Percentiles rank a stretch among this genome's conserved stretches.
These are phyloP conservation scores for Colletotrichum tropicale DNA, from an alignment of 2,329 filamentous ascomycete species.

Conservation along the genomic window DNA sequence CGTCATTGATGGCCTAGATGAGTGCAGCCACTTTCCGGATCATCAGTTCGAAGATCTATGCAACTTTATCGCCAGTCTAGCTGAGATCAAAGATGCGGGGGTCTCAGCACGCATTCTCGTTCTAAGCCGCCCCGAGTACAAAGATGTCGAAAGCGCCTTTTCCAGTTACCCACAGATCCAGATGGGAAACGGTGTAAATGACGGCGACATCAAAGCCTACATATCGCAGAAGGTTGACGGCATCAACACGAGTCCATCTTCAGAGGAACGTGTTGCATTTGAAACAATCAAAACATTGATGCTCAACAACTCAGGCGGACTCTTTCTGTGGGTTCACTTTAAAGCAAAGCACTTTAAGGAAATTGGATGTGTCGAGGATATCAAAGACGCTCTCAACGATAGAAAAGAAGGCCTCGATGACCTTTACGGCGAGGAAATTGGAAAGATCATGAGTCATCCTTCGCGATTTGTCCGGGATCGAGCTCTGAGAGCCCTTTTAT, in stretches of 20 bases:
- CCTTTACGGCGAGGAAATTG: background rate
- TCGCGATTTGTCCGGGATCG: background rate
- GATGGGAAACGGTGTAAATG: background rate
- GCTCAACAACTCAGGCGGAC: background rate
- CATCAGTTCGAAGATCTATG: background rate
- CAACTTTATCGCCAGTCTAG: background rate
- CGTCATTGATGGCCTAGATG: background rate
- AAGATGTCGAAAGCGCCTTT: background rate
- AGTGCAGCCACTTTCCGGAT: background rate
- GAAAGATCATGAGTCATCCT: background rate
- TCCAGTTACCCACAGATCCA: background rate
- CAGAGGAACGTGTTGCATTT: background rate
- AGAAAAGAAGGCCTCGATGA: background rate
- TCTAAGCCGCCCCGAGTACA: background rate
- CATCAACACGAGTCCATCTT: background rate
- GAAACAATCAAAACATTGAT: background rate
- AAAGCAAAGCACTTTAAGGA: background rate
- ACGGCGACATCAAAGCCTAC: background rate
- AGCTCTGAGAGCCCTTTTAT: background rate
- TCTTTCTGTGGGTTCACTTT: background rate
- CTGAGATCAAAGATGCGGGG: background rate
- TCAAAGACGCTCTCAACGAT: background rate
- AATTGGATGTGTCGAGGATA: background rate
- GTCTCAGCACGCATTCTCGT: background rate
- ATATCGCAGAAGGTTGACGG: background rate